Base-by-base conservation (phyloP, 2,329 filamentous ascomycete genomes). In the Tolypocladium endophyticum region DNA sequence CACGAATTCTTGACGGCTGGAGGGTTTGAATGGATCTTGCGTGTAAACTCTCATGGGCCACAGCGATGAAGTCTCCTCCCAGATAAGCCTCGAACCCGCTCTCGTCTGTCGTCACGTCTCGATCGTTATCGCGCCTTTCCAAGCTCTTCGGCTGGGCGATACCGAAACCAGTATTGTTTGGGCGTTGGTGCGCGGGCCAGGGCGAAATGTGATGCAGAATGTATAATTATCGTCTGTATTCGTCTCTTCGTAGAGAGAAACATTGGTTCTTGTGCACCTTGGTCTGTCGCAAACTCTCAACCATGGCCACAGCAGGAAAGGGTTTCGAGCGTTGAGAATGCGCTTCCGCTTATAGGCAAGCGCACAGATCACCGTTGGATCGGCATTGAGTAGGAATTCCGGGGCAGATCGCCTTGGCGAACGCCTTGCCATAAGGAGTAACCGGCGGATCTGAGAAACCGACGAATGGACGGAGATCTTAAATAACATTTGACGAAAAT, bases 1-100 rank as follows among this genome's bases (percentile, higher is more conserved):
- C 47, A 63, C 35, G 63, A 63, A 58, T 58, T 52, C 63, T 59
- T 60, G 58, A 56, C 56, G 28, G 55, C 47, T 35, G 39, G 55
- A 62, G 50, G 53, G 36, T 36, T 59, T 63, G 58, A 60, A 59
- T 61, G 58, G 59, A 58, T 58, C 53, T 59, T 45, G 45, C 35
- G 28, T 23, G 12, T 53, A 20, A 33, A 18, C 11, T 35, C 18
- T 8, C 5, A 53, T 4, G 50, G 6, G 18, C 30, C 18, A 11
- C 30, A n/a, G 20, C 50, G 30, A 53, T 35, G 50, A 30, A n/a
- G 28, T 23, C 18, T 2, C 30, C n/a, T 20, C 11, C 50, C 2
- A 9, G 50, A n/a, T 20, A 35, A 33, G 18, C 30, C 50, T 53
- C 30, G 50, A 35, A 12, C 12, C 6, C 12, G 50, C 18, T 28